Conservation (phyloP, 139 green algal species). For the Chlamydomonas asymmetrica region DNA sequence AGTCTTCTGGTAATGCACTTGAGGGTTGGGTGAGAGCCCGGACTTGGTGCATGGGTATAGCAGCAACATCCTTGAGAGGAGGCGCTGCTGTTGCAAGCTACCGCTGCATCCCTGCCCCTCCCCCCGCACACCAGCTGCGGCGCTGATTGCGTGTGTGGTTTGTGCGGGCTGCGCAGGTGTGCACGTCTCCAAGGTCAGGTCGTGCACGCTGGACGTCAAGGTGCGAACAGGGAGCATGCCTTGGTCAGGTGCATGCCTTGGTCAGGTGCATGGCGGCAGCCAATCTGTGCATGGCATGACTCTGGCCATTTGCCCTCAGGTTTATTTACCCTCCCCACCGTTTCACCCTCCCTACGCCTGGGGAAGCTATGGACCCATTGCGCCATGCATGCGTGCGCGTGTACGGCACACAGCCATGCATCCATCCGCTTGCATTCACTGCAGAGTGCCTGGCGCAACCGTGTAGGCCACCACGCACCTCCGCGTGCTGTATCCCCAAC, state of each 20-base stretch:
- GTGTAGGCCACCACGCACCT: too few relatives aligned
- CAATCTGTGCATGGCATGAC: too few relatives aligned
- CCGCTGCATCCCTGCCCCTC: not conserved
- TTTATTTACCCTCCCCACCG: too few relatives aligned
- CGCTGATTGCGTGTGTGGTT: too few relatives aligned
- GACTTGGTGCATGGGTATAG: not conserved
- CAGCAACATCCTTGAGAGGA: not conserved
- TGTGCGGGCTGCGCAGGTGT: conserved; percentile 39
- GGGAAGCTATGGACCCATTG: too few relatives aligned
- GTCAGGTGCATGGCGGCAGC: not conserved
- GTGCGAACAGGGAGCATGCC: conserved; percentile 40
- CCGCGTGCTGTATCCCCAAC: too few relatives aligned
- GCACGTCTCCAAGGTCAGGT: conserved; percentile 79
- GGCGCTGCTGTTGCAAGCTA: not conserved
- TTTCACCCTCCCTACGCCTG: too few relatives aligned
- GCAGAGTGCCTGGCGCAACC: too few relatives aligned
- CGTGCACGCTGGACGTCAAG: conserved; percentile 72
- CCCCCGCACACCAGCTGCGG: not conserved
- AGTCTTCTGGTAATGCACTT: conserved; percentile 27
- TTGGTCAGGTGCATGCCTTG: not conserved
- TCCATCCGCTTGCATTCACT: too few relatives aligned
- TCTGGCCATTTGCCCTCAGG: too few relatives aligned
- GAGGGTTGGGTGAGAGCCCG: not conserved
- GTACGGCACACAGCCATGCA: too few relatives aligned
- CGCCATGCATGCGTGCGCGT: too few relatives aligned